These are phyloP conservation scores for Heliamphora exappendiculata DNA, from an alignment of 148 eudicot genomes.

Conservation along the genomic window DNA sequence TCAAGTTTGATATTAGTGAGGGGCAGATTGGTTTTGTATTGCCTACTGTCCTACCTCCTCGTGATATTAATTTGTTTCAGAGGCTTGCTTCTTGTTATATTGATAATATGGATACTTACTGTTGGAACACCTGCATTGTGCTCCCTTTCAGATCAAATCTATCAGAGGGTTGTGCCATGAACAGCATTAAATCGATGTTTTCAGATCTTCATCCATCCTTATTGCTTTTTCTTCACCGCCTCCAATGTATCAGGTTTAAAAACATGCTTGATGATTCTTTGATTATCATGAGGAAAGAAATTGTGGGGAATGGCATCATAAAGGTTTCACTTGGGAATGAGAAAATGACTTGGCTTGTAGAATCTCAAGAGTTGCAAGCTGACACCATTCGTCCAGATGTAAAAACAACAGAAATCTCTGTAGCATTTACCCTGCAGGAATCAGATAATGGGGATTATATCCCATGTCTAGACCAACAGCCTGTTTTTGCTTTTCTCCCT, in stretches of 20 bases:
- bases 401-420: slow-evolving; percentile 66
- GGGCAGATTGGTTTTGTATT: slow-evolving; percentile 97
- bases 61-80: slow-evolving; percentile 47
- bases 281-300: slow-evolving; percentile 67
- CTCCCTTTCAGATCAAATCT: slow-evolving; percentile 75
- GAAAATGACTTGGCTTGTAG: slow-evolving; percentile 79
- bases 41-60: slow-evolving; percentile 70
- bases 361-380: slow-evolving; percentile 54
- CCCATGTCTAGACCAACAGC: slow-evolving; percentile 73
- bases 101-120: slow-evolving; percentile 25
- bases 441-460: slow-evolving; percentile 46
- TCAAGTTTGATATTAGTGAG: slow-evolving; percentile 81
- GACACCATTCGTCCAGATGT: slow-evolving; percentile 61
- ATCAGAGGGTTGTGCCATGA: slow-evolving; percentile 39
- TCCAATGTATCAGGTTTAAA: slow-evolving; percentile 63
- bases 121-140: slow-evolving; percentile 89
- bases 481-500: slow-evolving; percentile 95
- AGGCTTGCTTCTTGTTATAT: slow-evolving; percentile 39
- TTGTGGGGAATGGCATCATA: slow-evolving; percentile 66
- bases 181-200: slow-evolving; percentile 62
- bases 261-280: slow-evolving; percentile 54
- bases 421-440: slow-evolving; percentile 83
- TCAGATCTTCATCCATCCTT: slow-evolving; percentile 92
- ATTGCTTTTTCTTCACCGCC: slow-evolving; percentile 92
- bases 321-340: slow-evolving; percentile 64